Evolutionary conservation across 169 alveolate genomes (phyloP), one percentile per base, ranked within the genome.

Genomic region (Amoebophrya sp.): DNA sequence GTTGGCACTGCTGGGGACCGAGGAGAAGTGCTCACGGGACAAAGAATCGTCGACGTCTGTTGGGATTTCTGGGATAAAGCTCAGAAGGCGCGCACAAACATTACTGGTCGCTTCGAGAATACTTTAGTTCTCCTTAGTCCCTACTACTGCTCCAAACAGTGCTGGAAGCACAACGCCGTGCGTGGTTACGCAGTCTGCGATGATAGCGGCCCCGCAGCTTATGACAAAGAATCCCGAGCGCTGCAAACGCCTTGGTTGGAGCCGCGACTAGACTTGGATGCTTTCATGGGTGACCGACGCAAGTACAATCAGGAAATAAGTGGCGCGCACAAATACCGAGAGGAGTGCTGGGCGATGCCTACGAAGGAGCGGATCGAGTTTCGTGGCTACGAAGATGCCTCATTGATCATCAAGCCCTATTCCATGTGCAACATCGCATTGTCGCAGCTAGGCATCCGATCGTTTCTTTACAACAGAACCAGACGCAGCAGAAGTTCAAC

Each of bases 111-210:
- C 3, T 36, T 26, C 26, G 83, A 65, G 83, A 65, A 65, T 36
- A 65, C 83, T 10, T 26, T 65, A 29, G 83, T 36, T 29, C 18
- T 65, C 0, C n/a, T 65, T 36, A 12, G 36, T 36, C 83, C 83
- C 83, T 36, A 65, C 83, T 18, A 65, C 83, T 65, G 83, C 83
- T 36, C 18, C 26, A 29, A 12, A 36, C 26, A 29, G 2, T 65
- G 83, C 83, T 65, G 83, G 83, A 65, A 65, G 83, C 18, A 65
- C 83, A 65, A 65, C 26, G 83, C n/a, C 83, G 83, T 65, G 33
- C 2, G 83, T 0, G 83, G 83, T 29, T 65, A 6, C 26, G 83
- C 38, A 0, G 33, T 65, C 83, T 65, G 83, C 83, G 36, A 47
- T n/a, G n/a, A n/a, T n/a, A n/a, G n/a, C n/a, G n/a, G n/a, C n/a